A percentile compares a stretch with the other conserved stretches of the same genome.
phyloP scores from a whole-genome alignment of 148 eudicot species.

The Cornus suecica region DNA sequence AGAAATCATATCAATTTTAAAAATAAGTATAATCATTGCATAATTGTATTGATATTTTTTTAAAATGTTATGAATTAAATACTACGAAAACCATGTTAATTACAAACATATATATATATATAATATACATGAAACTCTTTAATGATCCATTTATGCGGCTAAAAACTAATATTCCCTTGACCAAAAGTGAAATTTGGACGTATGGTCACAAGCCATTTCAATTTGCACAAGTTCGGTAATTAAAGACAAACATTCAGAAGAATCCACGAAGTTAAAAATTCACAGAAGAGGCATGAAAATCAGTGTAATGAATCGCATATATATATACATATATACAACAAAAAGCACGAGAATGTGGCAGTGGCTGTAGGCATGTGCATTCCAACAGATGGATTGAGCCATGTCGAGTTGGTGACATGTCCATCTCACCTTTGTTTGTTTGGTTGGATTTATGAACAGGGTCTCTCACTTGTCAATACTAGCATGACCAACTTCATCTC shows the following conservation, averaged over 20 bases:
- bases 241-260: background rate
- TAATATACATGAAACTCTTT: too few species aligned
- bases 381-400: background rate
- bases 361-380: constrained; percentile 9
- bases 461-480: background rate
- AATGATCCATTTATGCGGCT: too few species aligned
- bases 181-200: background rate
- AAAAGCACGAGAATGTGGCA: constrained; percentile 18
- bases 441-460: constrained; percentile 10
- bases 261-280: background rate
- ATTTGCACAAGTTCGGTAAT: background rate
- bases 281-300: background rate
- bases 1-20: too few species aligned
- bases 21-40: too few species aligned
- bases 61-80: too few species aligned
- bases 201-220: constrained; percentile 2
- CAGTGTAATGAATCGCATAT: too few species aligned
- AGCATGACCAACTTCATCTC: background rate
- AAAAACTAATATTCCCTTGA: background rate
- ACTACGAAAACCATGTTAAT: too few species aligned
- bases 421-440: constrained; percentile 5
- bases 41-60: too few species aligned
- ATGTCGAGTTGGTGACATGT: constrained; percentile 20
- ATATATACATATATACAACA: too few species aligned
- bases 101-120: too few species aligned